These are phyloP conservation scores for Phaeosphaeria sp. DNA, from an alignment of 2,329 filamentous ascomycete species.

Conservation along the genomic window DNA sequence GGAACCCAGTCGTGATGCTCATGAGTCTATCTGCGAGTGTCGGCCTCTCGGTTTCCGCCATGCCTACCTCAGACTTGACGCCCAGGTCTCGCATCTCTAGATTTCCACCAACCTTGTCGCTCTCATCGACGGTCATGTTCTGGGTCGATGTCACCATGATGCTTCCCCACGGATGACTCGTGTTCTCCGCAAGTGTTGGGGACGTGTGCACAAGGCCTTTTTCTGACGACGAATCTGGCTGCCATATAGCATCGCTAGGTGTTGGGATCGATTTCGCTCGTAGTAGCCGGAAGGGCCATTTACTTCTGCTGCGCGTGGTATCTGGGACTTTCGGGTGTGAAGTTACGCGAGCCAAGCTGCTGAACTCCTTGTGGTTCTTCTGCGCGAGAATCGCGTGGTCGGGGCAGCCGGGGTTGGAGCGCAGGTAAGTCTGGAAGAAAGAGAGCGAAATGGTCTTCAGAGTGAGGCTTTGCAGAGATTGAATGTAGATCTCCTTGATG, in stretches of 20 bases:
- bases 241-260: constrained; percentile 19
- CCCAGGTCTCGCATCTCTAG: constrained; percentile 44
- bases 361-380: constrained; percentile 56
- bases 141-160: constrained; percentile 50
- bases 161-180: constrained; percentile 38
- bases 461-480: constrained; percentile 35
- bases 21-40: constrained; percentile 50
- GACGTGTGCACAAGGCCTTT: constrained; percentile 32
- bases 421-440: constrained; percentile 54
- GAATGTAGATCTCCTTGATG: constrained; percentile 51
- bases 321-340: constrained; percentile 10
- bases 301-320: constrained; percentile 8
- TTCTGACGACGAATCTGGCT: constrained; percentile 39
- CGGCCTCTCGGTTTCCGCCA: constrained; percentile 48
- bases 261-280: constrained; percentile 11
- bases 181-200: constrained; percentile 9
- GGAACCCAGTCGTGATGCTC: constrained; percentile 39
- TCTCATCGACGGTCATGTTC: constrained; percentile 40
- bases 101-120: constrained; percentile 22
- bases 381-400: constrained; percentile 54
- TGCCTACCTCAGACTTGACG: constrained; percentile 36
- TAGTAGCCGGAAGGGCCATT: constrained; percentile 24
- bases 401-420: constrained; percentile 52
- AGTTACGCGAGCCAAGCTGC: constrained; percentile 39
- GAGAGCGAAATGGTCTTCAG: constrained; percentile 49